phyloP scores from a whole-genome alignment of 768 basidiomycete species.

The Trametes meyenii region DNA sequence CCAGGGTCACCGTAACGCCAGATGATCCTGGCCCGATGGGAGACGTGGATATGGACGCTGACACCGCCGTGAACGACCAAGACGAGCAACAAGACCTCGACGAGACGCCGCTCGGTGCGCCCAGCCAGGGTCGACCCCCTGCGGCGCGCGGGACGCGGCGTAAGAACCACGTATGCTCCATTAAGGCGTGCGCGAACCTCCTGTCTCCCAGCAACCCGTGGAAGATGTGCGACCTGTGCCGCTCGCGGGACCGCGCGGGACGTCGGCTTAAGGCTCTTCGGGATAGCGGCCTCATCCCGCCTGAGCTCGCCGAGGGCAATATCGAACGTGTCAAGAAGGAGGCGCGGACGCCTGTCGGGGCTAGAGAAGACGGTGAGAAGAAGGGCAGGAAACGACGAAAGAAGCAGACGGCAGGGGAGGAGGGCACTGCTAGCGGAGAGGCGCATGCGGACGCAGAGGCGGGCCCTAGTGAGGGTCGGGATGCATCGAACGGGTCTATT shows the following conservation, averaged over 20 bases:
- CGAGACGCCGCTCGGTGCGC: slow-evolving; percentile 17
- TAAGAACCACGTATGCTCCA: slow-evolving; percentile 42
- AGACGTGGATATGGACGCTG: not conserved
- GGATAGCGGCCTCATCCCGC: slow-evolving; percentile 28
- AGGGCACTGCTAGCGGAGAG: not conserved
- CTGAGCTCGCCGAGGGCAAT: slow-evolving; percentile 16
- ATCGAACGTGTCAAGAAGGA: slow-evolving; percentile 11
- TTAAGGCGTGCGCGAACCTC: slow-evolving; percentile 47
- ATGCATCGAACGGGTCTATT: not conserved
- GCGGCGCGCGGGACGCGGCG: slow-evolving; percentile 37
- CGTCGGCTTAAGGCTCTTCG: slow-evolving; percentile 36
- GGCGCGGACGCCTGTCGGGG: not conserved
- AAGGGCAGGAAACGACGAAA: slow-evolving; percentile 11
- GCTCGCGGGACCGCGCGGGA: slow-evolving; percentile 38
- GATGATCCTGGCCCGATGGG: not conserved
- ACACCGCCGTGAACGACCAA: not conserved
- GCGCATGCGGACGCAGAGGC: not conserved
- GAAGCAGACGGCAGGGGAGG: slow-evolving; percentile 10
- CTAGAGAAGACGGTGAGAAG: not conserved
- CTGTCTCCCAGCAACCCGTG: slow-evolving; percentile 46
- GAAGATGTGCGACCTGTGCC: slow-evolving; percentile 52
- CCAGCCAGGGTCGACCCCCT: slow-evolving; percentile 28
- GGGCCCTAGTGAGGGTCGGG: not conserved
- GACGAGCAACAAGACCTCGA: not conserved
- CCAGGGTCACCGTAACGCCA: not conserved